phyloP scores from a whole-genome alignment of 192 early-diverging fungal species.

The Globomyces pollinis-pini region DNA sequence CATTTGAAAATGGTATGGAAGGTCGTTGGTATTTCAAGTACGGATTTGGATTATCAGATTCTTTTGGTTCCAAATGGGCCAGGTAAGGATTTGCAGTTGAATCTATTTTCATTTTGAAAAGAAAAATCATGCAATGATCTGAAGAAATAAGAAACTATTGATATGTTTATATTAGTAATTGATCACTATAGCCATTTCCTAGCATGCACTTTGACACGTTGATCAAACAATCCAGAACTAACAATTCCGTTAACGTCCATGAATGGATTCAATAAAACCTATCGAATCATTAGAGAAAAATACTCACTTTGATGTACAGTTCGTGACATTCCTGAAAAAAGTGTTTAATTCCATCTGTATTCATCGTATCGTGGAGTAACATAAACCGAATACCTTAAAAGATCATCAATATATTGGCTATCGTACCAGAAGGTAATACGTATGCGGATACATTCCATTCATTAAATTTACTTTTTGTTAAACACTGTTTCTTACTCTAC shows the following conservation, averaged over 20 bases:
- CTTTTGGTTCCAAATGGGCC: not conserved
- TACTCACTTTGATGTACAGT: constrained; percentile 74
- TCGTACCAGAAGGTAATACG: constrained; percentile 60
- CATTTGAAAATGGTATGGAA: too few species aligned
- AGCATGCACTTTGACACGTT: constrained; percentile 64
- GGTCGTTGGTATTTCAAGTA: not conserved
- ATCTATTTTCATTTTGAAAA: not conserved
- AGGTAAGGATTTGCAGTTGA: constrained; percentile 2
- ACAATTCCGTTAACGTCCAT: constrained; percentile 79
- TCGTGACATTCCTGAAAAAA: constrained; percentile 83
- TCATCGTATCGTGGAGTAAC: constrained; percentile 71
- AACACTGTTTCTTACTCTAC: constrained; percentile 54
- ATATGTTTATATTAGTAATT: not conserved
- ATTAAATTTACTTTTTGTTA: constrained; percentile 58
- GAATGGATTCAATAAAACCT: constrained; percentile 79
- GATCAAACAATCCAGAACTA: constrained; percentile 68
- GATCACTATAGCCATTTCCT: constrained; percentile 58
- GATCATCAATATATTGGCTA: too few species aligned
- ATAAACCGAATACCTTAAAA: constrained; percentile 76
- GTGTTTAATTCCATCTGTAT: constrained; percentile 67
- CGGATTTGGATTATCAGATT: not conserved
- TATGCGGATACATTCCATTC: constrained; percentile 89
- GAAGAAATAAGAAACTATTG: not conserved
- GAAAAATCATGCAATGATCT: not conserved
- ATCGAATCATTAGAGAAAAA: not conserved